Percentiles rank a stretch among this genome's conserved stretches.
These are phyloP conservation scores for Phytophthora pisi DNA, from an alignment of 352 stramenopile genomes.

Conservation along the genomic window DNA sequence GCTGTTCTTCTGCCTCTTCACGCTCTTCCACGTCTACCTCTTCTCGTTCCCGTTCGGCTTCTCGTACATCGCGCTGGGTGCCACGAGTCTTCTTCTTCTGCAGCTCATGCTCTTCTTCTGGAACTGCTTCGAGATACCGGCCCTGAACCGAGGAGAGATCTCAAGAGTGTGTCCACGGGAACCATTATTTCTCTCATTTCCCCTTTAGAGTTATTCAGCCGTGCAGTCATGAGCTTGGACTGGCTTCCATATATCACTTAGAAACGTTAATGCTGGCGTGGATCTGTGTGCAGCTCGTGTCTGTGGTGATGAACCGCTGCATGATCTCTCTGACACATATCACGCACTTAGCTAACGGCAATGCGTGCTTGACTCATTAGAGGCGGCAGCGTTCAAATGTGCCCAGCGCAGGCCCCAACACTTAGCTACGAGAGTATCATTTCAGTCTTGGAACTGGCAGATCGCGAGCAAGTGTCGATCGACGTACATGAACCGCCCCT, in stretches of 20 bases:
- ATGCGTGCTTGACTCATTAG: background rate
- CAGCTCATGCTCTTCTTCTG: slow-evolving; percentile 76
- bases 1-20: slow-evolving; percentile 94
- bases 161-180: slow-evolving; percentile 37
- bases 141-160: slow-evolving; percentile 50
- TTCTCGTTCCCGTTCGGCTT: slow-evolving; percentile 95
- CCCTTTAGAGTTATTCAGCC: background rate
- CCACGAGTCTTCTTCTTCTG: slow-evolving; percentile 42
- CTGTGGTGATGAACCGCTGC: background rate
- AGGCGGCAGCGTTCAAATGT: background rate
- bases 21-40: slow-evolving; percentile 96
- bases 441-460: background rate
- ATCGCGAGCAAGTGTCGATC: background rate
- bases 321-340: background rate
- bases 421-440: background rate
- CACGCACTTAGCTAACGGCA: background rate
- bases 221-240: background rate
- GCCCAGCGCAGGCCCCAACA: background rate
- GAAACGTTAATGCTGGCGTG: background rate
- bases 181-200: slow-evolving; percentile 34
- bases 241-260: background rate
- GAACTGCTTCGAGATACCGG: slow-evolving; percentile 75
- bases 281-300: background rate
- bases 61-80: slow-evolving; percentile 83
- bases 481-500: background rate